These are phyloP conservation scores for Vitis rotundifolia DNA, from an alignment of 164 flowering plant genomes.

Conservation along the genomic window DNA sequence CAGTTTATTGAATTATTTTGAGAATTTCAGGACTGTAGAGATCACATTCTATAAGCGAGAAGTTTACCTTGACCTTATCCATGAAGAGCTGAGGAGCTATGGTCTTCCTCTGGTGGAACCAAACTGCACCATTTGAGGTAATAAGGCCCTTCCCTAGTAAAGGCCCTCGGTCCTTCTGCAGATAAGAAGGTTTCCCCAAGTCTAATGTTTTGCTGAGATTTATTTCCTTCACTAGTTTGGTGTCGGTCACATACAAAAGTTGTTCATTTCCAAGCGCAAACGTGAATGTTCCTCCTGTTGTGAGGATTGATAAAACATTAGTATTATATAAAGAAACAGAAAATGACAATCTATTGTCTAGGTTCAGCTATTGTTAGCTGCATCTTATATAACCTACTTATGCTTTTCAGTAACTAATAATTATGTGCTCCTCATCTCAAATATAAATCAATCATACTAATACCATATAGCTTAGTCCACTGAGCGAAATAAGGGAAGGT, in stretches of 20 bases:
- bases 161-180: constrained; percentile 17
- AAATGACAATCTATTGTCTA: neutral
- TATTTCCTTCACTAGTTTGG: constrained; percentile 6
- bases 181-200: constrained; percentile 16
- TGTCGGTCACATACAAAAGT: constrained; percentile 5
- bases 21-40: too few relatives aligned
- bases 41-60: too few relatives aligned
- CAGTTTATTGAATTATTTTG: too few relatives aligned
- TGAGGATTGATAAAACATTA: neutral
- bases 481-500: constrained; percentile 14
- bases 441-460: neutral
- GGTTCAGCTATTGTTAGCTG: too few relatives aligned
- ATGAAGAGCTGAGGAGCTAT: constrained; percentile 12
- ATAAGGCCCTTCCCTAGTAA: constrained; percentile 14
- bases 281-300: constrained; percentile 8
- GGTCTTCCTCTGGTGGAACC: constrained; percentile 16
- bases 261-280: constrained; percentile 14
- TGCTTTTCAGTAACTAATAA: too few relatives aligned
- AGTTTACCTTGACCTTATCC: constrained; percentile 11
- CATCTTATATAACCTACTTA: too few relatives aligned
- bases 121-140: constrained; percentile 9
- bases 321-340: neutral
- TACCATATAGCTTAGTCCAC: constrained; percentile 14
- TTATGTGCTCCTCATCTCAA: too few relatives aligned
- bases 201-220: constrained; percentile 13